Conservation (phyloP, 1,284 basidiomycete species). For the Entoloma clypeatum region DNA sequence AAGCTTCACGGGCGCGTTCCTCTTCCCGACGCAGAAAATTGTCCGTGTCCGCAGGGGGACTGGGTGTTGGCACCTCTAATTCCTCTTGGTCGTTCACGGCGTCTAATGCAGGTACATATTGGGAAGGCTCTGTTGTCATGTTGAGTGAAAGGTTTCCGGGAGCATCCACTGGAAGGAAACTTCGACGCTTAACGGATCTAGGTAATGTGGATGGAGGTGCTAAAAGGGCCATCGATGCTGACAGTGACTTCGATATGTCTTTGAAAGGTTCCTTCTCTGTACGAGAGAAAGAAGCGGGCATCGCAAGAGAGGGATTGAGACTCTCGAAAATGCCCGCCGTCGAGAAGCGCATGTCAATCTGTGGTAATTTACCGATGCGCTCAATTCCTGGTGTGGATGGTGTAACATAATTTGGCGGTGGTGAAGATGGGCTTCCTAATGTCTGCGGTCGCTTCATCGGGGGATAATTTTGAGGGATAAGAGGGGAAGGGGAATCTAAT, state of each 20-base stretch:
- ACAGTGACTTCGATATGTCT: constrained; percentile 22
- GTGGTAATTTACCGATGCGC: constrained; percentile 43
- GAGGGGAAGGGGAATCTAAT: constrained; percentile 45
- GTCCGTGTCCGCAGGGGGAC: constrained; percentile 44
- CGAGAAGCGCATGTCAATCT: constrained; percentile 68
- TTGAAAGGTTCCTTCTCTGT: constrained; percentile 24
- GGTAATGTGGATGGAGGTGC: constrained; percentile 42
- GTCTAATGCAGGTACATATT: constrained; percentile 54
- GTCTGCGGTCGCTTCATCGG: constrained; percentile 26
- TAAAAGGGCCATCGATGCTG: constrained; percentile 42
- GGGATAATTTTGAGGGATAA: constrained; percentile 26
- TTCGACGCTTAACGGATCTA: constrained; percentile 67
- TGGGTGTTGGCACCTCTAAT: constrained; percentile 39
- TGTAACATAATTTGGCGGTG: constrained; percentile 17
- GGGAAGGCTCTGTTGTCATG: constrained; percentile 60
- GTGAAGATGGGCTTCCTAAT: constrained; percentile 21
- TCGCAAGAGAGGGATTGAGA: constrained; percentile 28
- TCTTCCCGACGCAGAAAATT: constrained; percentile 59
- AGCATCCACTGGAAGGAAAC: constrained; percentile 79
- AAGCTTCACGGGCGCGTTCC: constrained; percentile 65
- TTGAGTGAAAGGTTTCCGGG: constrained; percentile 41
- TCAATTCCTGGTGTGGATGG: constrained; percentile 21
- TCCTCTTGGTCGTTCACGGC: constrained; percentile 44
- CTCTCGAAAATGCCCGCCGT: constrained; percentile 55
- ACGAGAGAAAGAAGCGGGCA: constrained; percentile 29